Base-by-base conservation (phyloP, 805 yeast species). In the Candida wancherniae region DNA sequence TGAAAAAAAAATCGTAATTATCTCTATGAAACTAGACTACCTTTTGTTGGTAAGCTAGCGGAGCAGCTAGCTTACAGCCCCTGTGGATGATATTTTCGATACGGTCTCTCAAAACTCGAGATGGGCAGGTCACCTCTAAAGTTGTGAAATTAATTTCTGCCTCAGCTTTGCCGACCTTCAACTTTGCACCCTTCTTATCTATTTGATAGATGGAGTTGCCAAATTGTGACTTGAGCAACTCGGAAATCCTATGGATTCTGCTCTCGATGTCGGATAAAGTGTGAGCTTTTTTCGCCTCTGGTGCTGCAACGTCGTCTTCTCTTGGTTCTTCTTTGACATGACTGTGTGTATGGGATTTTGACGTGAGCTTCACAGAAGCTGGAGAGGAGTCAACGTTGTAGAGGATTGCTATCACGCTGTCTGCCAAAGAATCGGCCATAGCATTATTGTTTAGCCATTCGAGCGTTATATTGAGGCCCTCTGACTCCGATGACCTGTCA, bases 321-420 rank as follows among this genome's bases (percentile, higher is more conserved):
- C 39, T 42, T 2, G 39, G 38, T 23, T 58, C 61, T 4, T 38
- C 34, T 25, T 43, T 50, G 15, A 48, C 39, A 40, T 61, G 61
- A 7, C 38, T 34, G 51, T 77, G 82, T 1, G 50, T 39, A 42
- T 82, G 78, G 2, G 67, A 42, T 32, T 71, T 70, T 5, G 94
- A 77, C 9, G 95, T 77, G 42, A 86, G 57, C 53, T 90, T 92
- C 17, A 92, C 95, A 5, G 97, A 85, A 2, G 96, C 94, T 8
- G 96, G 96, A 0, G 95, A 79, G 0, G 95, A 80, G 53, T 92
- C 98, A 24, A 90, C 92, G 26, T 95, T 84, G 58, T 90, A 71
- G 19, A 92, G 57, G 22, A 92, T 86, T 0, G 97, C 96, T 36
- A 92, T 74, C 1, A 87, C 83, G 10, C 95, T 80, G 51, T 92